phyloP scores from a whole-genome alignment of 1,284 basidiomycete genomes.

The Erythrobasidium hasegawianum region DNA sequence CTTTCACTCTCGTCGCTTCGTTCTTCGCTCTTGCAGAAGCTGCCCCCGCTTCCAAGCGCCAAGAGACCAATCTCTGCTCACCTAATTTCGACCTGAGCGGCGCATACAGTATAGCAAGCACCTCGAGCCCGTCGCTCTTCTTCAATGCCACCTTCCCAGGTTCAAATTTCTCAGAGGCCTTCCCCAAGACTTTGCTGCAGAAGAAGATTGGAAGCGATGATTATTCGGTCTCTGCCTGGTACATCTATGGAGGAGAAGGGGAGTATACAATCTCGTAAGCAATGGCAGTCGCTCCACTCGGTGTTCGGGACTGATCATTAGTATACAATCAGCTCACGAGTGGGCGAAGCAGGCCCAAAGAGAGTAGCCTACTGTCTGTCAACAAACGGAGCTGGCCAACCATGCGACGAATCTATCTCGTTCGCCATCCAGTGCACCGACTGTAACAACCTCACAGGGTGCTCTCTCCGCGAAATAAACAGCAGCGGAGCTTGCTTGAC shows the following conservation, averaged over 20 bases:
- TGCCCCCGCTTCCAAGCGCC: too few relatives aligned
- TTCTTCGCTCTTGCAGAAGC: too few relatives aligned
- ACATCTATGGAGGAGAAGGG: background rate
- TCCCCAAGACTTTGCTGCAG: background rate
- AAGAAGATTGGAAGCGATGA: background rate
- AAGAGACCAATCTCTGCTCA: too few relatives aligned
- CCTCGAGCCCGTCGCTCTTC: background rate
- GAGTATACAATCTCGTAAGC: background rate
- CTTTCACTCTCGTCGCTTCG: too few relatives aligned
- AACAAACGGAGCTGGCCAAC: background rate
- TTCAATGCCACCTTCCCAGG: background rate
- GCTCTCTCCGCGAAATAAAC: background rate
- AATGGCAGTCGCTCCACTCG: background rate
- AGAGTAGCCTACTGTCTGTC: background rate
- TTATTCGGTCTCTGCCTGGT: background rate
- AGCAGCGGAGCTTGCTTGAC: background rate
- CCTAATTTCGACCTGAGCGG: too few relatives aligned
- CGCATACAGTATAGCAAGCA: background rate
- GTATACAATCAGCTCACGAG: background rate
- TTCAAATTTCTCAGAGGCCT: background rate
- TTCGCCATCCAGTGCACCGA: conserved; percentile 4
- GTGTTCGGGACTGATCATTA: background rate
- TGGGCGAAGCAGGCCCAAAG: background rate
- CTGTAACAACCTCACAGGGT: background rate
- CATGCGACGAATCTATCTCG: background rate